Percentiles rank a stretch among this genome's conserved stretches.
These are phyloP conservation scores for Zoysia japonica DNA, from an alignment of 176 grass and related monocot species.

Conservation along the genomic window DNA sequence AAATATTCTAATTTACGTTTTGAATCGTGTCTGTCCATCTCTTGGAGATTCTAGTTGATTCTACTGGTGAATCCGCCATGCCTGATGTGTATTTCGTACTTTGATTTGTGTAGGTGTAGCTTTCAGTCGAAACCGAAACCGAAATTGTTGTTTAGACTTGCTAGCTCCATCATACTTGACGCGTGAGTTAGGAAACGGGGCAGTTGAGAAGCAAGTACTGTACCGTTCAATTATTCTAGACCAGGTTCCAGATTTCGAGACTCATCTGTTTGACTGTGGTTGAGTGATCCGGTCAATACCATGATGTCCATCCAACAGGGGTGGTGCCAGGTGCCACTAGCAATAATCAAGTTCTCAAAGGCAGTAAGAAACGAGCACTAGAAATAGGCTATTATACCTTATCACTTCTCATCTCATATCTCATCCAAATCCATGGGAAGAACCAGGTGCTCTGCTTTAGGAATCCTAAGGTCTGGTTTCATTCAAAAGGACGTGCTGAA, in stretches of 20 bases:
- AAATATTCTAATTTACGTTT: too few relatives aligned
- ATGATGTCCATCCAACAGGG: neutral
- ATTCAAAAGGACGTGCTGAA: neutral
- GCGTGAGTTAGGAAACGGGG: conserved; percentile 28
- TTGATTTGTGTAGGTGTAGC: too few relatives aligned
- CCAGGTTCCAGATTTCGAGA: conserved; percentile 2
- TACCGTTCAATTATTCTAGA: conserved; percentile 17
- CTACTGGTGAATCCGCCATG: too few relatives aligned
- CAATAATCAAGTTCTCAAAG: neutral
- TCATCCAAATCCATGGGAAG: neutral
- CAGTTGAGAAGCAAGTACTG: conserved; percentile 24
- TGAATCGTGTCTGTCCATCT: too few relatives aligned
- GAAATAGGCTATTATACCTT: too few relatives aligned
- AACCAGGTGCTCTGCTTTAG: neutral
- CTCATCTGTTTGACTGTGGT: conserved; percentile 29
- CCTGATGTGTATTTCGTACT: too few relatives aligned
- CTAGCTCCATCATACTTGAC: conserved; percentile 5
- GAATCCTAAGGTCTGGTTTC: neutral
- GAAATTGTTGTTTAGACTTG: neutral
- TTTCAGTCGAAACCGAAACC: too few relatives aligned
- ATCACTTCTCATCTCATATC: neutral
- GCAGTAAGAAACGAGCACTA: neutral
- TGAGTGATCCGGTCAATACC: conserved; percentile 9
- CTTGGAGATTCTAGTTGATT: too few relatives aligned
- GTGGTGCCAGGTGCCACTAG: neutral